These are phyloP conservation scores for Leccinum rimulosum DNA, from an alignment of 768 basidiomycete species.

Conservation along the genomic window DNA sequence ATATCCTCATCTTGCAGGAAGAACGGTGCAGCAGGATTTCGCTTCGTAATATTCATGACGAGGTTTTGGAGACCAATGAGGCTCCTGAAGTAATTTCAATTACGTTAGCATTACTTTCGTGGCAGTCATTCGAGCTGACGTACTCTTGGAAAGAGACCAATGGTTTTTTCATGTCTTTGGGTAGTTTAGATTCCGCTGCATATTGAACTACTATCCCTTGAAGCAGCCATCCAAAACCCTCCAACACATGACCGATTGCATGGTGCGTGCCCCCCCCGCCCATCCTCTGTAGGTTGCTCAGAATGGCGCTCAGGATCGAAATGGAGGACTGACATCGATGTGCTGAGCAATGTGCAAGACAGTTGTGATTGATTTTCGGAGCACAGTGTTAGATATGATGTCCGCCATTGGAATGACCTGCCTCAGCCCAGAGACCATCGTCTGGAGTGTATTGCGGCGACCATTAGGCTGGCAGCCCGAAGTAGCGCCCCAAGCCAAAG, in stretches of 20 bases:
- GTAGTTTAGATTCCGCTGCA: background rate
- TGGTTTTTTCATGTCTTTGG: constrained; percentile 3
- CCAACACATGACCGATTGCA: constrained; percentile 10
- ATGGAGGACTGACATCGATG: constrained; percentile 7
- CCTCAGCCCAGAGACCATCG: constrained; percentile 7
- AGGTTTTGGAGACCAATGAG: constrained; percentile 5
- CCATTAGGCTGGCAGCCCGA: constrained; percentile 4
- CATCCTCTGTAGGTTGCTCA: constrained; percentile 4
- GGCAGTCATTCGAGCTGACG: background rate
- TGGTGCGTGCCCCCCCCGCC: constrained; percentile 15
- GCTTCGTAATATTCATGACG: constrained; percentile 8
- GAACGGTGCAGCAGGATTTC: constrained; percentile 4
- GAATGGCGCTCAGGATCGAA: background rate
- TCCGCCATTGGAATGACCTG: constrained; percentile 9
- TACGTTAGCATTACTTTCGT: background rate
- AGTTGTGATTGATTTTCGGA: constrained; percentile 10
- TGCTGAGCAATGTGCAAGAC: constrained; percentile 7
- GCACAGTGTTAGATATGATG: background rate
- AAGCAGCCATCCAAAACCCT: constrained; percentile 14
- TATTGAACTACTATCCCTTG: constrained; percentile 6
- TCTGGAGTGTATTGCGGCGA: background rate
- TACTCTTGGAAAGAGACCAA: constrained; percentile 9
- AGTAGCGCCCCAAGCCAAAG: background rate
- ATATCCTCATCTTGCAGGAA: constrained; percentile 12
- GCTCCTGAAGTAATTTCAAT: constrained; percentile 1